A percentile compares a stretch with the other conserved stretches of the same genome.
Conservation (phyloP, 2,329 filamentous ascomycete genomes). For the Fusarium nurragi region DNA sequence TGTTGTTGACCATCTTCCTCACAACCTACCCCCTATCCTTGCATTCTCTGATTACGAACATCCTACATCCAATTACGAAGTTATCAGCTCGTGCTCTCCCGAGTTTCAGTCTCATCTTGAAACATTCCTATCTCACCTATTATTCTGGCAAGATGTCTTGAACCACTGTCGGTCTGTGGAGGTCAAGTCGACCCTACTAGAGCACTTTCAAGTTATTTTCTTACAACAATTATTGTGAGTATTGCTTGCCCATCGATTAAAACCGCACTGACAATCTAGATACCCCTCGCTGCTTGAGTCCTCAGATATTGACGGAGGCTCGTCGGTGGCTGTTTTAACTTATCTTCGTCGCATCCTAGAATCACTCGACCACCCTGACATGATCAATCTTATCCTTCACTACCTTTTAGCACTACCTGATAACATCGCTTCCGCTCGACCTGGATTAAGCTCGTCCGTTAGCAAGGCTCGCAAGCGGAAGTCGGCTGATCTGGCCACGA, state of each 20-base stretch:
- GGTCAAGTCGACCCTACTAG: conserved; percentile 90
- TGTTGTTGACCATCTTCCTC: conserved; percentile 78
- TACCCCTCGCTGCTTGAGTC: conserved; percentile 97
- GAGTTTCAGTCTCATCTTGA: conserved; percentile 88
- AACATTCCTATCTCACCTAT: conserved; percentile 91
- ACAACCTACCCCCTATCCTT: conserved; percentile 82
- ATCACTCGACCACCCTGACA: conserved; percentile 89
- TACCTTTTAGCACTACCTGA: conserved; percentile 88
- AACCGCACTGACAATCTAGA: conserved; percentile 55
- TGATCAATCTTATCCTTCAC: conserved; percentile 92
- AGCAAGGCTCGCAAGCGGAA: conserved; percentile 82
- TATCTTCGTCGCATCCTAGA: conserved; percentile 92
- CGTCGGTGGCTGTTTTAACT: conserved; percentile 93
- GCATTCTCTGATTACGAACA: conserved; percentile 89
- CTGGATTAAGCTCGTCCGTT: conserved; percentile 60
- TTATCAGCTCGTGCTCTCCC: conserved; percentile 76
- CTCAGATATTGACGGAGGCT: conserved; percentile 95
- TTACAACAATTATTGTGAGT: conserved; percentile 89
- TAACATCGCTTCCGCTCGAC: conserved; percentile 48
- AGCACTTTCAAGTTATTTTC: conserved; percentile 97
- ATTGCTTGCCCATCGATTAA: background rate
- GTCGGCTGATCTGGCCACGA: conserved; percentile 85
- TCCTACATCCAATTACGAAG: conserved; percentile 72
- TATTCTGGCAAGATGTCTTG: conserved; percentile 98
- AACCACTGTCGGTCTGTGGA: conserved; percentile 94